Base-by-base conservation (phyloP, 306 rosid genomes). In the Castanea sativa region DNA sequence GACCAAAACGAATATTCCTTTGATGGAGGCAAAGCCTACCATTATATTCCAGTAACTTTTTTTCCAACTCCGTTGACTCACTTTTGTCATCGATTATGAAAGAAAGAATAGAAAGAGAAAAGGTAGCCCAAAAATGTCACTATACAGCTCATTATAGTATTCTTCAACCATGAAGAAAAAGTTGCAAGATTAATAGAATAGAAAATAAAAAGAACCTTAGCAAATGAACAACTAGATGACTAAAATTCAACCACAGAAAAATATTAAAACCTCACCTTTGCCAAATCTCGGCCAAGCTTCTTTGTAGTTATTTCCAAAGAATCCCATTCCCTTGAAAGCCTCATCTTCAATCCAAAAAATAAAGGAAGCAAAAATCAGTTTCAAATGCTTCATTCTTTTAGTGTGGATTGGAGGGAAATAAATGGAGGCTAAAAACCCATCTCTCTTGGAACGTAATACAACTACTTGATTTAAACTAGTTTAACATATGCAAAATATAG, bases 231-330 rank as follows among this genome's bases (percentile, higher is more conserved):
- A 69, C 15, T 6, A 73, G 25, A 51, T 57, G 13, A 49, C 29
- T 30, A 29, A 29, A 69, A 70, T 20, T 23, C 71, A 60, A n/a
- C 73, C 60, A 45, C n/a, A 16, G 5, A 70, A 15, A 80, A 68
- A 18, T 35, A 21, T 55, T 13, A 56, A 10, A 63, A 41, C 35
- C 74, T 58, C 71, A 94, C 98, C 94, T 92, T 94, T 25, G 97
- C 89, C 83, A 90, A 87, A 80, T 94, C 98, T 59, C 97, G 92
- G 81, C 92, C 86, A 20, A 94, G 86, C 83, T 90, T 94, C 80
- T 92, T 94, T 0, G 91, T 80, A 5, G 92, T 86, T 82, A 87
- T 83, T 60, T 91, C 87, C 81, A 89, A 74, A 49, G 93, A 86
- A 88, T 92, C 98, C 51, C 97, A 83, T 74, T 94, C 98, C 79